Evolutionary conservation across 257 asterid species (phyloP), one percentile per base, ranked within the genome.

Genomic region (Verbena officinalis): DNA sequence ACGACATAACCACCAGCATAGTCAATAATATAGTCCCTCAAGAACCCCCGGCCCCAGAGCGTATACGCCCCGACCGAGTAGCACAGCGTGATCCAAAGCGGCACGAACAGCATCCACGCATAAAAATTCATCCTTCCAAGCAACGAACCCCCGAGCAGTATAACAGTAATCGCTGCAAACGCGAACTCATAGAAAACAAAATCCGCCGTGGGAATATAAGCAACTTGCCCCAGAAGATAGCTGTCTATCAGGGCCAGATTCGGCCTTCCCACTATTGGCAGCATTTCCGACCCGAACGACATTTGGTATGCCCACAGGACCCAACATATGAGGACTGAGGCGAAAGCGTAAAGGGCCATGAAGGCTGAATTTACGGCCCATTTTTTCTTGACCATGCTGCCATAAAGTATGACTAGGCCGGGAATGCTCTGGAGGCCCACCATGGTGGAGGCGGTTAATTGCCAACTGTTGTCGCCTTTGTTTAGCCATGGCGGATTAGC

Each of bases 381-480:
- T 64, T 86, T 86, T 14, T 83, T 86, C 77, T 86, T 83, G 3
- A 83, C 88, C 85, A 86, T 84, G 77, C 89, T 80, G n/a, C 95
- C 95, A 55, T 87, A 87, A 10, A 87, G 65, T 1, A 87, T 80
- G 2, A 87, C 83, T 0, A 87, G 86, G 34, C 95, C 95, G 5
- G 91, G 95, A 9, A 86, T 84, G 62, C 91, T 86, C 54, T 84
- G 95, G 1, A 87, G 80, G 11, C 95, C 95, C n/a, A 87, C 95
- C 85, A 87, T 73, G 52, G 95, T 23, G 0, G 89, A 83, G 0
- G 95, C 84, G 1, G 84, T 87, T 57, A 84, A 67, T 57, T 74
- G 74, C 91, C 89, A 87, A 0, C 79, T 79, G 58, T 84, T 84
- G 65, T 87, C 95, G 31, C 76, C 89, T 55, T 76, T 82, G 84